Base-by-base conservation (phyloP, 2,329 filamentous ascomycete genomes). In the Trichoderma atroviride region DNA sequence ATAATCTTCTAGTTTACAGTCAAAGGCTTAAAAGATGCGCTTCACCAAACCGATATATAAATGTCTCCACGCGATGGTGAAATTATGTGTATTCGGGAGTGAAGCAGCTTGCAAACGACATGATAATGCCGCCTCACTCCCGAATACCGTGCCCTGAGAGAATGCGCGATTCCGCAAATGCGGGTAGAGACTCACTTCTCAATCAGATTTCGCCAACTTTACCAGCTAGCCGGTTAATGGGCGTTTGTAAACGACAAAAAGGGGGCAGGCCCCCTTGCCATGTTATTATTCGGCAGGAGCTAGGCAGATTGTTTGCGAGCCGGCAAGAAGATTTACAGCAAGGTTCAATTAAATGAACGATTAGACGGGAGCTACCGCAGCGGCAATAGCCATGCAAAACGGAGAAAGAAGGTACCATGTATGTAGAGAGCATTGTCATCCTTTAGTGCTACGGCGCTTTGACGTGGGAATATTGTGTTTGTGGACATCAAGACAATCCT, bases 101-200 rank as follows among this genome's bases (percentile, higher is more conserved):
- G 31, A 67, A 67, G 55, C 11, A 56, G 13, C 27, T 33, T 33
- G 13, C 27, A 43, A 35, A 19, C 24, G 31, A 55, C 10, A 52
- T 50, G 37, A 14, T 59, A 19, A 43, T 43, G 40, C 19, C 40
- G 29, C 31, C 40, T 29, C 43, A 29, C 5, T 47, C 62, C n/a
- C 52, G 62, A 66, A 47, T 27, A 22, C 11, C 33, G 52, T 24
- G 37, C 14, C 62, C 4, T 22, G 29, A 16, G 19, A 33, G 43
- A 40, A 66, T 66, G 62, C 53, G 53, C 52, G 37, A 40, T 24
- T 50, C 35, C 62, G 22, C 40, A 14, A 14, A 33, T 29, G 53
- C 62, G 35, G 37, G 52, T 56, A 33, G 35, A 57, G 37, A 14
- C 29, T 66, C 35, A 66, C 62, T 57, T 66, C 9, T 58, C 47